Evolutionary conservation across 2,329 filamentous ascomycete species (phyloP).

Genomic region (Arachnomyces sp.): DNA sequence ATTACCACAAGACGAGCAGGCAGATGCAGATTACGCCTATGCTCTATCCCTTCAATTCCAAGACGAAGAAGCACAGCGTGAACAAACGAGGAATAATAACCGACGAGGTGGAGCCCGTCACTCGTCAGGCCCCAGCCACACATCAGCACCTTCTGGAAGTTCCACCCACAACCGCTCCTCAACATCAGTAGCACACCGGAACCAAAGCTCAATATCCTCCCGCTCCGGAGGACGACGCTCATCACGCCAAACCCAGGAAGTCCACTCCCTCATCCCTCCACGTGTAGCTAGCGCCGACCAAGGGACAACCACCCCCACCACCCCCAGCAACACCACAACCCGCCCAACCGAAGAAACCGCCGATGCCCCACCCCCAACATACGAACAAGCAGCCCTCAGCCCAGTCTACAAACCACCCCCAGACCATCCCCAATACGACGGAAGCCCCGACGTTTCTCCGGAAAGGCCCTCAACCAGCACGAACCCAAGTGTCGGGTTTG

Average conservation of each 20-base stretch:
- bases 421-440: slow-evolving; percentile 27
- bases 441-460: slow-evolving; percentile 10
- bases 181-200: slow-evolving; percentile 8
- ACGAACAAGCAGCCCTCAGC: slow-evolving; percentile 54
- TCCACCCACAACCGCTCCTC: slow-evolving; percentile 14
- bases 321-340: slow-evolving; percentile 20
- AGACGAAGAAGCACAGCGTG: slow-evolving; percentile 80
- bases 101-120: slow-evolving; percentile 16
- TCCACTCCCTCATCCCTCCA: slow-evolving; percentile 39
- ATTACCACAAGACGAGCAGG: slow-evolving; percentile 55
- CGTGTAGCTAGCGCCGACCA: slow-evolving; percentile 21
- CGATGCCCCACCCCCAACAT: slow-evolving; percentile 54
- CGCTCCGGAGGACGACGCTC: slow-evolving; percentile 18
- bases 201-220: slow-evolving; percentile 6
- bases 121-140: slow-evolving; percentile 10
- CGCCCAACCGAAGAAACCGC: slow-evolving; percentile 25
- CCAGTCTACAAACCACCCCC: slow-evolving; percentile 47
- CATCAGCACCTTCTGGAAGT: slow-evolving; percentile 6
- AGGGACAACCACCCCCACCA: slow-evolving; percentile 9
- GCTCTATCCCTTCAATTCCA: slow-evolving; percentile 87
- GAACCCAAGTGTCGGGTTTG: background rate
- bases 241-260: slow-evolving; percentile 20
- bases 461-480: slow-evolving; percentile 5
- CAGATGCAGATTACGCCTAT: slow-evolving; percentile 63
- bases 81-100: slow-evolving; percentile 40